These are phyloP conservation scores for Gossypium australe DNA, from an alignment of 345 rosid species.

Conservation along the genomic window DNA sequence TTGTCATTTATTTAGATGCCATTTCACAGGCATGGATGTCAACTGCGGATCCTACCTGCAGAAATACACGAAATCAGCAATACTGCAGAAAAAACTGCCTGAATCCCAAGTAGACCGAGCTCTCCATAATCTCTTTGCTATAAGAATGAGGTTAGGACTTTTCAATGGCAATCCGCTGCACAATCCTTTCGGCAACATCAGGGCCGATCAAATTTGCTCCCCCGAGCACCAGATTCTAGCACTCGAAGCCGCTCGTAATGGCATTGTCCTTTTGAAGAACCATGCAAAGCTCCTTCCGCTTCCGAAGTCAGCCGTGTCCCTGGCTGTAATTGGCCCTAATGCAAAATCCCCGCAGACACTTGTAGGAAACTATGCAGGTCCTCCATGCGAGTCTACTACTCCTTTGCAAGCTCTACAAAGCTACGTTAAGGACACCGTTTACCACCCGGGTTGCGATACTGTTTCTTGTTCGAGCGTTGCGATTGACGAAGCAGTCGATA, in stretches of 20 bases:
- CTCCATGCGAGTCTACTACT: slow-evolving; percentile 55
- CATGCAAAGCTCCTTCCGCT: slow-evolving; percentile 52
- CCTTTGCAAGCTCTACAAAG: slow-evolving; percentile 51
- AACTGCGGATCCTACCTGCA: slow-evolving; percentile 37
- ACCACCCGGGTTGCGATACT: slow-evolving; percentile 55
- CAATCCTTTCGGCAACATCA: slow-evolving; percentile 59
- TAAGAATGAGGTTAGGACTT: slow-evolving; percentile 85
- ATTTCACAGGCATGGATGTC: slow-evolving; percentile 74
- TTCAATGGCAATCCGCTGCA: slow-evolving; percentile 63
- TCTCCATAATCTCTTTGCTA: slow-evolving; percentile 63
- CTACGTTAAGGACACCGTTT: slow-evolving; percentile 44
- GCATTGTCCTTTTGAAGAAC: slow-evolving; percentile 86
- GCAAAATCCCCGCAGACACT: slow-evolving; percentile 50
- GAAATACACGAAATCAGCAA: slow-evolving; percentile 59
- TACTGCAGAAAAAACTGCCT: slow-evolving; percentile 53
- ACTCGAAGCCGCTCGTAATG: slow-evolving; percentile 80
- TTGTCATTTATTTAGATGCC: not conserved
- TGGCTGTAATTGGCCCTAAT: slow-evolving; percentile 85
- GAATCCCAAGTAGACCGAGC: slow-evolving; percentile 62
- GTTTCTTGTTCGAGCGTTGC: slow-evolving; percentile 55
- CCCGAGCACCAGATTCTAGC: slow-evolving; percentile 67
- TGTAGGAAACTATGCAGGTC: slow-evolving; percentile 82
- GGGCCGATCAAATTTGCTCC: slow-evolving; percentile 59
- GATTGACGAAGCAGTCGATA: slow-evolving; percentile 44
- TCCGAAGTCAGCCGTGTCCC: slow-evolving; percentile 38